A percentile compares a stretch with the other conserved stretches of the same genome.
These are phyloP conservation scores for Fusarium sp. DNA, from an alignment of 2,329 filamentous ascomycete genomes.

Conservation along the genomic window DNA sequence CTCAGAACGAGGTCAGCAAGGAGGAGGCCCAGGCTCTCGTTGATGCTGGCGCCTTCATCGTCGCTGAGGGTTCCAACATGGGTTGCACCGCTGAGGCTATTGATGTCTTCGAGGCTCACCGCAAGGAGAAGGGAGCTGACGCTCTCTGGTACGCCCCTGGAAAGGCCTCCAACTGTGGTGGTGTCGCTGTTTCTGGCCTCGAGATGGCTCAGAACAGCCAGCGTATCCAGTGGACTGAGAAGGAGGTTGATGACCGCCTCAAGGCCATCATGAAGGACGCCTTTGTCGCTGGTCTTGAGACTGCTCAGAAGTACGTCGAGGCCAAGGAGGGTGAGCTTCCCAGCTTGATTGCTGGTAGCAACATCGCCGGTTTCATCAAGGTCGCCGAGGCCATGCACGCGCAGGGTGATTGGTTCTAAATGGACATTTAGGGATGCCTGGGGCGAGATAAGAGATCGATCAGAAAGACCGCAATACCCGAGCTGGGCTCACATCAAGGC, in stretches of 20 bases:
- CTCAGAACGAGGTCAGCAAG: constrained; percentile 95
- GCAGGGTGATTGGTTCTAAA: constrained; percentile 89
- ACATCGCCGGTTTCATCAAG: constrained; percentile 98
- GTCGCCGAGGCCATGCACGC: constrained; percentile 93
- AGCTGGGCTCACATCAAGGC: constrained; percentile 38
- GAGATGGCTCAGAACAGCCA: constrained; percentile 99
- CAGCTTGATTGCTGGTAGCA: constrained; percentile 89
- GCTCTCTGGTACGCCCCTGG: constrained; percentile 96
- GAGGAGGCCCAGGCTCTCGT: constrained; percentile 90
- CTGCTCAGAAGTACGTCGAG: constrained; percentile 87
- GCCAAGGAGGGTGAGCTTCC: constrained; percentile 84
- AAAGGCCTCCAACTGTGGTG: constrained; percentile 97
- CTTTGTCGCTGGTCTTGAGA: constrained; percentile 89
- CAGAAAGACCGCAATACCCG: constrained; percentile 33
- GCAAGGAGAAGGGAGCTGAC: constrained; percentile 71
- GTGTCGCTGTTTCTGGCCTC: constrained; percentile 94
- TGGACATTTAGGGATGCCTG: neutral
- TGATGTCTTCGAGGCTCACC: constrained; percentile 85
- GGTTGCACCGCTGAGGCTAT: constrained; percentile 97
- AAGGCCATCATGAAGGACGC: constrained; percentile 95
- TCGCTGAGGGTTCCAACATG: constrained; percentile 99
- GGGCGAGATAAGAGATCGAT: constrained; percentile 17
- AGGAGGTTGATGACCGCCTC: constrained; percentile 92
- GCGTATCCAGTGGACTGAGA: constrained; percentile 83
- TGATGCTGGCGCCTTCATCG: constrained; percentile 78